Evolutionary conservation across 2,329 filamentous ascomycete species (phyloP).

Genomic region (Arthrinium phaeospermum): DNA sequence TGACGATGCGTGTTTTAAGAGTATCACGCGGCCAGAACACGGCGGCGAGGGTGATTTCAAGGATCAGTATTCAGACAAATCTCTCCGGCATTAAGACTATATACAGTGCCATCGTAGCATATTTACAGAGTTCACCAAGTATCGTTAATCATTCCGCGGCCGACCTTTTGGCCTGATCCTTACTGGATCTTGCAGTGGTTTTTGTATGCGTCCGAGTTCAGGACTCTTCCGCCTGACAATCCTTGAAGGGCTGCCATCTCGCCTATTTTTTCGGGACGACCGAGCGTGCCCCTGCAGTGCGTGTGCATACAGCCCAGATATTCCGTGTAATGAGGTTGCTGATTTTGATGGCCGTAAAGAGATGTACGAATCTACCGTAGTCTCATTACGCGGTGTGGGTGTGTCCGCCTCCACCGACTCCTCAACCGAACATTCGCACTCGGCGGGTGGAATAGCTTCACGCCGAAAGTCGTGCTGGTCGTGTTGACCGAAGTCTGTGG

Average conservation of each 20-base stretch:
- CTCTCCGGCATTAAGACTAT: slow-evolving; percentile 29
- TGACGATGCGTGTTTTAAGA: neutral
- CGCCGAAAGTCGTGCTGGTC: neutral
- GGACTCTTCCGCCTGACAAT: slow-evolving; percentile 50
- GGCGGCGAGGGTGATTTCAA: neutral
- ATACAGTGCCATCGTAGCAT: slow-evolving; percentile 38
- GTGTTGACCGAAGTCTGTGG: slow-evolving; percentile 25
- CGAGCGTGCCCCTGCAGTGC: slow-evolving; percentile 32
- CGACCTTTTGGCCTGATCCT: slow-evolving; percentile 49
- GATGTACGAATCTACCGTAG: slow-evolving; percentile 42
- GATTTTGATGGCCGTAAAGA: slow-evolving; percentile 17
- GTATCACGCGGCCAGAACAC: too few relatives aligned
- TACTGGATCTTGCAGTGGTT: slow-evolving; percentile 47
- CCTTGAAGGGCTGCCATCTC: slow-evolving; percentile 42
- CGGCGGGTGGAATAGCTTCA: slow-evolving; percentile 29
- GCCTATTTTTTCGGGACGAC: slow-evolving; percentile 35
- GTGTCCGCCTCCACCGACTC: slow-evolving; percentile 50
- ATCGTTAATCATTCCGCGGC: slow-evolving; percentile 44
- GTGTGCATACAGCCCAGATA: slow-evolving; percentile 35
- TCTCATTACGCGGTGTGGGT: slow-evolving; percentile 49
- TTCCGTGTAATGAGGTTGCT: slow-evolving; percentile 34
- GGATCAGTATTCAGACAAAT: neutral
- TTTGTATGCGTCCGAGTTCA: slow-evolving; percentile 55
- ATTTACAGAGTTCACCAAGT: slow-evolving; percentile 37
- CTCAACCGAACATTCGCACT: slow-evolving; percentile 38